Evolutionary conservation across 768 basidiomycete species (phyloP).

Genomic region (Lactarius hengduanensis): DNA sequence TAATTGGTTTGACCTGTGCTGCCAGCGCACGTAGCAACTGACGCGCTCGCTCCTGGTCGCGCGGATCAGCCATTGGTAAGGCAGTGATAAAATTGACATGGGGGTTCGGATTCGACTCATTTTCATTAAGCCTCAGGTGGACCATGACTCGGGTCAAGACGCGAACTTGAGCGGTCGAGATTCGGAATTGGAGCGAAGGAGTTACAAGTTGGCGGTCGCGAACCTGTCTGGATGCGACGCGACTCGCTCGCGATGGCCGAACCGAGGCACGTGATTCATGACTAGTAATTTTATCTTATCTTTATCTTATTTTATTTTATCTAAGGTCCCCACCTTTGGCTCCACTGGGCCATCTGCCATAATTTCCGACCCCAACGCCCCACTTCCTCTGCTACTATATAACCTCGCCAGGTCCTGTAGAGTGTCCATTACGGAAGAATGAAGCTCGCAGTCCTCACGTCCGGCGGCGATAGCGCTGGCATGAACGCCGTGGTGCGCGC

Average conservation of each 20-base stretch:
- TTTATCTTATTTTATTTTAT: slow-evolving; percentile 18
- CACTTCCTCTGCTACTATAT: slow-evolving; percentile 5
- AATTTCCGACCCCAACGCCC: slow-evolving; percentile 23
- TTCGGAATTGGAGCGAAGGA: background rate
- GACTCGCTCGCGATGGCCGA: background rate
- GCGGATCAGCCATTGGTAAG: slow-evolving; percentile 44
- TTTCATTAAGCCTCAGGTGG: slow-evolving; percentile 68
- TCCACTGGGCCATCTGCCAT: background rate
- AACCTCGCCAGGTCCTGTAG: slow-evolving; percentile 3
- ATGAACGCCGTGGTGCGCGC: slow-evolving; percentile 96
- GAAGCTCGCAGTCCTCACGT: slow-evolving; percentile 94
- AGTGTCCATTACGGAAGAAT: slow-evolving; percentile 39
- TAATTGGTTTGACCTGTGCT: slow-evolving; percentile 79
- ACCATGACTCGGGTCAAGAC: slow-evolving; percentile 49
- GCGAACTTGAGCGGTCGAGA: slow-evolving; percentile 5
- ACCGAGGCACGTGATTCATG: background rate
- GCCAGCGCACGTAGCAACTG: slow-evolving; percentile 77
- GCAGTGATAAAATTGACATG: slow-evolving; percentile 73
- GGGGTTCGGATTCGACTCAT: slow-evolving; percentile 69
- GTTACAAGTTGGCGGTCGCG: background rate
- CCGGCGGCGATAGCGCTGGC: slow-evolving; percentile 96
- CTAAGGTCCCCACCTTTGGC: background rate
- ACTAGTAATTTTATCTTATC: background rate
- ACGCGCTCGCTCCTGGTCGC: slow-evolving; percentile 58
- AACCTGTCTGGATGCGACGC: slow-evolving; percentile 1